Evolutionary conservation across 2,329 filamentous ascomycete genomes (phyloP).

Genomic region (Calonectria hongkongensis): DNA sequence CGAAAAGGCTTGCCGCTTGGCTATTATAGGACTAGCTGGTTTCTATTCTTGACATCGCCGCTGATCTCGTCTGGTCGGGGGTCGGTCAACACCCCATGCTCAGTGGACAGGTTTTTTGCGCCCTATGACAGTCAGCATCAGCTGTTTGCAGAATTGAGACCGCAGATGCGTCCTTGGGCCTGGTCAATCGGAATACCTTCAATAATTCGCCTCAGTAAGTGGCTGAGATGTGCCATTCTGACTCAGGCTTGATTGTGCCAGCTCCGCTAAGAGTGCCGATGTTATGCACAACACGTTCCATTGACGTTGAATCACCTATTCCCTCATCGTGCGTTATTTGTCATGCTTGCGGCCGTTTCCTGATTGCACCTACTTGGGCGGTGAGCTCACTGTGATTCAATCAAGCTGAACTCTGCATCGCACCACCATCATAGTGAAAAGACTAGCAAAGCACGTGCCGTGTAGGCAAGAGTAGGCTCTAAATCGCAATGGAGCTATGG

Average conservation of each 20-base stretch:
- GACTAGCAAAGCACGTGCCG: slow-evolving; percentile 52
- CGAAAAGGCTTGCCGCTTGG: slow-evolving; percentile 35
- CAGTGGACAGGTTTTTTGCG: slow-evolving; percentile 6
- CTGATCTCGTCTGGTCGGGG: slow-evolving; percentile 37
- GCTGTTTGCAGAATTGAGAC: slow-evolving; percentile 4
- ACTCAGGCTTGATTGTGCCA: slow-evolving; percentile 8
- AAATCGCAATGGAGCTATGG: slow-evolving; percentile 49
- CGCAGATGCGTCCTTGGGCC: neutral
- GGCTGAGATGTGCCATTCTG: slow-evolving; percentile 8
- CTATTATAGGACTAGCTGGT: slow-evolving; percentile 40
- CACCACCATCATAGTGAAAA: slow-evolving; percentile 41
- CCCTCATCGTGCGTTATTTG: neutral
- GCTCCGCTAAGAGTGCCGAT: neutral
- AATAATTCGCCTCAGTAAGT: neutral
- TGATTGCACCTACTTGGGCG: slow-evolving; percentile 38
- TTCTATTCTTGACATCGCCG: slow-evolving; percentile 47
- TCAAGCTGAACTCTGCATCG: slow-evolving; percentile 50
- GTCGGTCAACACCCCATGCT: slow-evolving; percentile 30
- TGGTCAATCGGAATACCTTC: slow-evolving; percentile 30
- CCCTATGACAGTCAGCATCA: slow-evolving; percentile 19
- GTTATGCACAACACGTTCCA: slow-evolving; percentile 32
- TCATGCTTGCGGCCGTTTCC: slow-evolving; percentile 7
- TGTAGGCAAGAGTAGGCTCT: slow-evolving; percentile 48
- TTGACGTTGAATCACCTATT: slow-evolving; percentile 11
- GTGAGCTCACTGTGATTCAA: slow-evolving; percentile 45